Conservation (phyloP, 2,329 filamentous ascomycete species). For the Ophiocordyceps camponoti-rufipedis region DNA sequence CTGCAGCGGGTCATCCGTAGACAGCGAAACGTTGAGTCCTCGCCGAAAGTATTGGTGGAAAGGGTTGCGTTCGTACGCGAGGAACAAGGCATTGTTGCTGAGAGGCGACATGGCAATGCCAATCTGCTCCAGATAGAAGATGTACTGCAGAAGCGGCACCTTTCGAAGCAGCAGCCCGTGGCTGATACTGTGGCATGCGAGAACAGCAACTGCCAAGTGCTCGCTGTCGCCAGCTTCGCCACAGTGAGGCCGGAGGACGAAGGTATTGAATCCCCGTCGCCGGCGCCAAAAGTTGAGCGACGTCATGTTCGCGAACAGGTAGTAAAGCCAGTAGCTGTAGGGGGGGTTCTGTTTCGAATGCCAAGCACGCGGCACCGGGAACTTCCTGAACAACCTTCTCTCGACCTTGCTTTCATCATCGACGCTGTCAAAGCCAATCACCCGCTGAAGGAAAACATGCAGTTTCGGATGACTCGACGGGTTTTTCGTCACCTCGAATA, state of each 20-base stretch:
- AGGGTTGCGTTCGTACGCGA: constrained; percentile 92
- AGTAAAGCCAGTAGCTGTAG: constrained; percentile 99
- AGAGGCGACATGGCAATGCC: constrained; percentile 98
- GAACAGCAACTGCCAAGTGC: constrained; percentile 75
- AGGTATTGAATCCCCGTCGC: constrained; percentile 86
- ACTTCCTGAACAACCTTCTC: constrained; percentile 86
- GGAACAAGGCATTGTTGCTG: constrained; percentile 91
- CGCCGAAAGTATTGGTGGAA: constrained; percentile 92
- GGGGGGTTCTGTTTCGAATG: constrained; percentile 86
- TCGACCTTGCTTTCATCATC: constrained; percentile 97
- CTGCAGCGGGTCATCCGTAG: constrained; percentile 90
- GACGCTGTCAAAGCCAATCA: constrained; percentile 93
- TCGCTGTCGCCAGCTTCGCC: constrained; percentile 95
- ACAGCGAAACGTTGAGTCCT: constrained; percentile 86
- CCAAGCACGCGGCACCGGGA: constrained; percentile 79
- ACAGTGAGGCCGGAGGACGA: constrained; percentile 81
- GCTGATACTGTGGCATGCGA: constrained; percentile 93
- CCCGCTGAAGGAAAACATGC: constrained; percentile 83
- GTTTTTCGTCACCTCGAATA: constrained; percentile 87
- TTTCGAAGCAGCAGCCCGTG: constrained; percentile 87
- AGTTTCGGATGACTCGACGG: constrained; percentile 79
- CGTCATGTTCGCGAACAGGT: constrained; percentile 82
- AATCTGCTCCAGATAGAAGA: constrained; percentile 96
- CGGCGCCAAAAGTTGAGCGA: constrained; percentile 87
- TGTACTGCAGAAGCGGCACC: constrained; percentile 84